Base-by-base conservation (phyloP, 164 flowering plant genomes). In the Vitis rotundifolia region DNA sequence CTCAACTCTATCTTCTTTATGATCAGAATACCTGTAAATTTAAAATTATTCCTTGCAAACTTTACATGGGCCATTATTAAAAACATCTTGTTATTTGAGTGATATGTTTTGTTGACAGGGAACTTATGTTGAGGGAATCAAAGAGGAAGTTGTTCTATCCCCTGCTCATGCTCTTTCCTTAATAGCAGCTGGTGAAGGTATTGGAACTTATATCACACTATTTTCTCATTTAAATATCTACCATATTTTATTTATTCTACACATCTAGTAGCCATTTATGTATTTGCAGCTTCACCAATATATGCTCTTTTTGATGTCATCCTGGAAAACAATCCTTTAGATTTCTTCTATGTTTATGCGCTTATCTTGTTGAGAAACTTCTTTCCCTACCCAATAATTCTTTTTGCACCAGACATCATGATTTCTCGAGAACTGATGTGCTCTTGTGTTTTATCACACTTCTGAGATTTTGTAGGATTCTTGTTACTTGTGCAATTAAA, bases 151-250 rank as follows among this genome's bases (percentile, higher is more conserved):
- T 80, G 94, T 89, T 71, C 72, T 91, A 51, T 91, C 94, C 13
- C 97, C 92, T 71, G 94, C 89, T 68, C 97, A 91, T 79, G 94
- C 94, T 57, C 87, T 91, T 75, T 88, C 97, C 61, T 73, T 91
- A 66, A 91, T 91, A 28, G 97, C 97, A 59, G 67, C 97, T 61
- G 97, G 94, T 6, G 97, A 91, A 91, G 97, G 97, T 91, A 82
- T 70, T 12, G 10, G 16, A 28, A 12, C 44, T 22, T 53, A 13
- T 14, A 12, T 53, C 22, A 26, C 7, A 49, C 55, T 63, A 8
- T 3, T 64, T 47, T 47, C 18, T 48, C 12, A 3, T 16, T 63
- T 8, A 47, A 13, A 11, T 48, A 9, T 47, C 52, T 47, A 16
- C 16, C 16, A 18, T 6, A 7, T 5, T 9, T 16, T 56, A 53